phyloP scores from a whole-genome alignment of 2,329 filamentous ascomycete genomes.

The Verticillium alfalfae region DNA sequence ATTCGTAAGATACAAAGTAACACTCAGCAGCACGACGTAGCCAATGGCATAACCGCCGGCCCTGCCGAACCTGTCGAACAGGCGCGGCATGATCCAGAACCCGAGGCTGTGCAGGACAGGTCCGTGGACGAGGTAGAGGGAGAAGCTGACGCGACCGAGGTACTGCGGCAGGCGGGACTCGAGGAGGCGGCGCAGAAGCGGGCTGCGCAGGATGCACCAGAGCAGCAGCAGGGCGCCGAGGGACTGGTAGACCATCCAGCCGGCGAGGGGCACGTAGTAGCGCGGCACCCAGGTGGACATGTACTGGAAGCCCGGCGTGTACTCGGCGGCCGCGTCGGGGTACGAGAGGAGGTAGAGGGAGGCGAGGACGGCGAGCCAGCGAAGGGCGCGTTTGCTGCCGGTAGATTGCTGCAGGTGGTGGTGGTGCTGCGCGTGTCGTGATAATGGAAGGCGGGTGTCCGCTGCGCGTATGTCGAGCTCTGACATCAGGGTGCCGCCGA shows the following conservation, averaged over 20 bases:
- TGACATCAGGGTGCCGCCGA: constrained; percentile 29
- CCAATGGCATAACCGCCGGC: constrained; percentile 22
- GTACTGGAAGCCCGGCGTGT: constrained; percentile 27
- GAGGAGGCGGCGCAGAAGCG: constrained; percentile 18
- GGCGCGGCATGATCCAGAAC: constrained; percentile 28
- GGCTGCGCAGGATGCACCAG: constrained; percentile 26
- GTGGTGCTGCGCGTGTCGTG: constrained; percentile 6
- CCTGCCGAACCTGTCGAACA: constrained; percentile 28
- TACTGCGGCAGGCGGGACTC: constrained; percentile 27
- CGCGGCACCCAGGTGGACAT: constrained; percentile 25
- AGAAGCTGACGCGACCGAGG: constrained; percentile 32
- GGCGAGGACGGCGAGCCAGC: constrained; percentile 21
- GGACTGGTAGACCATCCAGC: constrained; percentile 33
- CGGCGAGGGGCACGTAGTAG: constrained; percentile 28
- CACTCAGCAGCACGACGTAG: constrained; percentile 20
- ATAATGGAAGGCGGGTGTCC: constrained; percentile 10
- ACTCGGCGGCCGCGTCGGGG: constrained; percentile 29
- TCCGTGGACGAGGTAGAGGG: constrained; percentile 32
- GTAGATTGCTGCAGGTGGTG: not conserved
- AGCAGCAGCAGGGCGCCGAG: constrained; percentile 29
- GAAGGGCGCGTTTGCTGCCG: constrained; percentile 3
- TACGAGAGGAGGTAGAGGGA: constrained; percentile 33
- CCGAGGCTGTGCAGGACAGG: constrained; percentile 19
- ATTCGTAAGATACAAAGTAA: constrained; percentile 27
- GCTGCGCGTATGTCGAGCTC: constrained; percentile 27